Conservation (phyloP, 2,329 filamentous ascomycete species). For the Alternaria arborescens region DNA sequence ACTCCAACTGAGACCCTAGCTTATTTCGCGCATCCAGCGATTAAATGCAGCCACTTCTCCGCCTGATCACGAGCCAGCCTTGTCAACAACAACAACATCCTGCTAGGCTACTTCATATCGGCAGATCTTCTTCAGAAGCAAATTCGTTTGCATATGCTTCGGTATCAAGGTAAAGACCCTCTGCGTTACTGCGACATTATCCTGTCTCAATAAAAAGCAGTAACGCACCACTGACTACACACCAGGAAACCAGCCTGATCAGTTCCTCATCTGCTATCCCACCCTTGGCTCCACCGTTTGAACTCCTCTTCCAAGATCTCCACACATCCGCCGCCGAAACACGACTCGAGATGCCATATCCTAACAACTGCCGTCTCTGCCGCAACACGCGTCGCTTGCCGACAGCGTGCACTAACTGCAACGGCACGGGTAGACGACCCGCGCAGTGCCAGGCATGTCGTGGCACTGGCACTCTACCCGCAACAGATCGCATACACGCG, state of each 20-base stretch:
- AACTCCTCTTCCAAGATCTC: too few relatives aligned
- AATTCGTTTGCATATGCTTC: too few relatives aligned
- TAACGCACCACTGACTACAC: neutral
- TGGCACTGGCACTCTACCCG: neutral
- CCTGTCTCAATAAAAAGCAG: too few relatives aligned
- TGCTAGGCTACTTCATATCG: too few relatives aligned
- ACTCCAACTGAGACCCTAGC: too few relatives aligned
- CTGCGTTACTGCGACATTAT: too few relatives aligned
- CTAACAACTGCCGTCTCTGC: neutral
- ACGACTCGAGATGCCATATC: neutral
- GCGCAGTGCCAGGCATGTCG: neutral
- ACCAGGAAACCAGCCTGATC: neutral
- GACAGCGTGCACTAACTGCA: neutral
- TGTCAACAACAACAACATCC: too few relatives aligned
- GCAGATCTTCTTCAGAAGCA: too few relatives aligned
- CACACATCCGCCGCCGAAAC: neutral
- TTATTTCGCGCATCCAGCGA: too few relatives aligned
- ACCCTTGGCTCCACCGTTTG: neutral
- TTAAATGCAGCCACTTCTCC: too few relatives aligned
- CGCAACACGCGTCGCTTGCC: neutral
- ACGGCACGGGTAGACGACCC: neutral
- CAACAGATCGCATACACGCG: neutral
- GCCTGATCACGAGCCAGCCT: too few relatives aligned
- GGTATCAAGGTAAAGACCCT: too few relatives aligned
- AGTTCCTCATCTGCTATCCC: neutral